A percentile compares a stretch with the other conserved stretches of the same genome.
phyloP scores from a whole-genome alignment of 2,329 filamentous ascomycete species.

The Aspergillus oerlinghausenensis region DNA sequence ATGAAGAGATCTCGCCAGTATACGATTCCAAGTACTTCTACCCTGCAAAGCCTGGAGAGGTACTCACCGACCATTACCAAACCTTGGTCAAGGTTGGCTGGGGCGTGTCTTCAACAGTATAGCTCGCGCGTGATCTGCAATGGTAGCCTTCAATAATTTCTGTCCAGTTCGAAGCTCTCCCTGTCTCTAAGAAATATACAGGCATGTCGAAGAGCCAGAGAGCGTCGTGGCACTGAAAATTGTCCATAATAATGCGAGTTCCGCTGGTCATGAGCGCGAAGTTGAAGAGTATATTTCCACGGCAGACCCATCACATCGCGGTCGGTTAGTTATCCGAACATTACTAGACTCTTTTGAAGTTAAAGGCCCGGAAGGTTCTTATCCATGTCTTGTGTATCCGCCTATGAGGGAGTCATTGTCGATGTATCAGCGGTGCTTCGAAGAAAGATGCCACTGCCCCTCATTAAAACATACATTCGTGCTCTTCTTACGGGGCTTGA shows the following conservation, averaged over 20 bases:
- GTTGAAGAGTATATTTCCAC: conserved; percentile 31
- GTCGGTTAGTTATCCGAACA: conserved; percentile 31
- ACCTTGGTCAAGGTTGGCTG: conserved; percentile 40
- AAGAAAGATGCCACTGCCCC: conserved; percentile 28
- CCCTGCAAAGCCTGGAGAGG: conserved; percentile 35
- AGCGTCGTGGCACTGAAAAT: conserved; percentile 27
- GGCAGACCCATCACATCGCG: conserved; percentile 30
- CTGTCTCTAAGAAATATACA: conserved; percentile 22
- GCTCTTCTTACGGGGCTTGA: conserved; percentile 41
- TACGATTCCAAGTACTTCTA: conserved; percentile 38
- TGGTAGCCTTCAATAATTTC: conserved; percentile 4
- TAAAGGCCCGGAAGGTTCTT: conserved; percentile 23
- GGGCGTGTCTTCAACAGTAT: conserved; percentile 42
- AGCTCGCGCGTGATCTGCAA: conserved; percentile 38
- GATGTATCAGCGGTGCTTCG: conserved; percentile 30
- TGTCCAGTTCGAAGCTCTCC: not conserved
- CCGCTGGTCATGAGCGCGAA: conserved; percentile 25
- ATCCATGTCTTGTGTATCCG: conserved; percentile 37
- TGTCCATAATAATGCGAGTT: conserved; percentile 19
- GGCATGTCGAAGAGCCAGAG: conserved; percentile 23
- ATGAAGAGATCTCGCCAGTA: conserved; percentile 38
- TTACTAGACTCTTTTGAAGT: conserved; percentile 34
- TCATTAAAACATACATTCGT: conserved; percentile 34
- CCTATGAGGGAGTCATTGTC: conserved; percentile 38
- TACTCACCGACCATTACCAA: conserved; percentile 35